Base-by-base conservation (phyloP, 1,284 basidiomycete genomes). In the Amylostereum chailletii region DNA sequence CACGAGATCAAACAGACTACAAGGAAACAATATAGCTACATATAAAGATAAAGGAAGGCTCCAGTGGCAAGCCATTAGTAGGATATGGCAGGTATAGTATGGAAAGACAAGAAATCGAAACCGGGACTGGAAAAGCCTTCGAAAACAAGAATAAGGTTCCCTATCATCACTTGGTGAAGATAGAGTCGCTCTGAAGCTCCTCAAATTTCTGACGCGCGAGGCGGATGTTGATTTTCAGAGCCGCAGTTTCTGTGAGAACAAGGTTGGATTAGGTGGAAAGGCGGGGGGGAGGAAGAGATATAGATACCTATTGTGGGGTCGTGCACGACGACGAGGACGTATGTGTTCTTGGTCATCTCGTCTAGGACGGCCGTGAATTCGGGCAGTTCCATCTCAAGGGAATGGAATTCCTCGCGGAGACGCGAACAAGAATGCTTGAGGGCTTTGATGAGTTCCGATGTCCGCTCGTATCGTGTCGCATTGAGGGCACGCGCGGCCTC, bases 301-400 rank as follows among this genome's bases (percentile, higher is more conserved):
- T 3, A 63, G 79, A 56, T 57, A 93, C 93, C 87, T 59, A 95
- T 86, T 60, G 83, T 79, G 0, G 90, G 88, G 63, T 96, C 85
- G 53, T 91, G 86, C 7, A 91, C 84, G 34, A 99, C 79, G 51
- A 95, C 79, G 61, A 99, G 74, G 50, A 98, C 86, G 60, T 94
- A 98, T 0, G 95, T 98, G 65, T 95, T 97, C 58, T 81, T 79
- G 9, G 95, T 98, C 69, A 99, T 77, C 58, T 90, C 87, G 59
- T 97, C 94, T 43, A 99, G 77, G n/a, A 96, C 90, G 2, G 94
- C 91, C 0, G 89, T 90, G 60, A 90, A 94, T 55, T 91, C 80
- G 55, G 82, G 71, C 55, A 92, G 71, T 65, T 90, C 79, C 79
- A 90, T 81, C 71, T 92, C 83, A 52, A 94, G 68, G 29, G 83